Evolutionary conservation across 1,139 yeast species (phyloP).

Genomic region (Kodamaea anthophila): DNA sequence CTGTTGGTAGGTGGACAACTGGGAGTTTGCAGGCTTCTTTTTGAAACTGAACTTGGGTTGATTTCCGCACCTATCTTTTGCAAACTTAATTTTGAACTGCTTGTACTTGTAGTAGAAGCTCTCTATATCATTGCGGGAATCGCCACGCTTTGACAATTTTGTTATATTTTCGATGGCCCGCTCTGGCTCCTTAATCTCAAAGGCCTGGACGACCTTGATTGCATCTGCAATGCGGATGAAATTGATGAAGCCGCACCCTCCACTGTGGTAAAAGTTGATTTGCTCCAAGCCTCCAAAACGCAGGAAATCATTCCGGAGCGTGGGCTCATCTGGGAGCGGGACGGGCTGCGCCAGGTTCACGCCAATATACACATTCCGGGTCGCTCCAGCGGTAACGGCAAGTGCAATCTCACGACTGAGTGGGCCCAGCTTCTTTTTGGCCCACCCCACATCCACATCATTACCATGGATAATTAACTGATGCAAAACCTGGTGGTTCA

Average conservation of each 20-base stretch:
- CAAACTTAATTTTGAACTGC: constrained; percentile 49
- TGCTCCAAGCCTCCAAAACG: constrained; percentile 41
- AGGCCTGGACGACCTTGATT: constrained; percentile 13
- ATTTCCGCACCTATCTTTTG: constrained; percentile 45
- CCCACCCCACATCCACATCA: constrained; percentile 44
- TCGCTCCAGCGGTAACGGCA: constrained; percentile 46
- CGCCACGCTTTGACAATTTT: constrained; percentile 5
- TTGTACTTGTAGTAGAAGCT: constrained; percentile 19
- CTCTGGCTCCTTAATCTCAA: constrained; percentile 8
- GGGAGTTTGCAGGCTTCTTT: constrained; percentile 19
- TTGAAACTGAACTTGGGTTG: constrained; percentile 41
- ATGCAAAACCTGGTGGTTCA: constrained; percentile 42
- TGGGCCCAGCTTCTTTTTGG: constrained; percentile 40
- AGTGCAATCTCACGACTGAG: constrained; percentile 31
- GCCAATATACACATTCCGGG: constrained; percentile 44
- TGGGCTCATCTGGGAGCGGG: constrained; percentile 23
- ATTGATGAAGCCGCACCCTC: constrained; percentile 43
- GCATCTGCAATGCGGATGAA: constrained; percentile 34
- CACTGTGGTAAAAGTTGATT: constrained; percentile 40
- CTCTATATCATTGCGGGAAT: constrained; percentile 2
- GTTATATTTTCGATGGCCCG: constrained; percentile 8
- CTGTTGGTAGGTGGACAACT: constrained; percentile 13
- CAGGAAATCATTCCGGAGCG: constrained; percentile 31
- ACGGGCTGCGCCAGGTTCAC: constrained; percentile 12
- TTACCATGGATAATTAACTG: constrained; percentile 43